These are phyloP conservation scores for Crithidia fasciculata DNA, from an alignment of 208 protist genomes.

Conservation along the genomic window DNA sequence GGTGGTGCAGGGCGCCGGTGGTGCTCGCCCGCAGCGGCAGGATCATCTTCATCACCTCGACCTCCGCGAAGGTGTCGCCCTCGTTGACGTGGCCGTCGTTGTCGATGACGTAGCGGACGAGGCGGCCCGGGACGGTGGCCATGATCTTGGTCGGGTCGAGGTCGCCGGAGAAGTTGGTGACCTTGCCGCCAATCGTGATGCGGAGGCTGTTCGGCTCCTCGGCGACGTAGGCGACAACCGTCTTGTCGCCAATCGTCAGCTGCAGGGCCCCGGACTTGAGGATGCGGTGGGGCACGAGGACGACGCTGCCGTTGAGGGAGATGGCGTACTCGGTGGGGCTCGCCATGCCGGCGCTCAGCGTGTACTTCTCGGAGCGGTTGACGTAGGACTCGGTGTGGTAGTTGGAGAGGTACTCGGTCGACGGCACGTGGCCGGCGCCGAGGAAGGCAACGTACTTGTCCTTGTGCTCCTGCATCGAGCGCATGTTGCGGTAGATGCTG, in stretches of 20 bases:
- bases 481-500: conserved; percentile 64
- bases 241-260: conserved; percentile 74
- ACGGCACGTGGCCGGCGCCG: conserved; percentile 86
- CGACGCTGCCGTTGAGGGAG: conserved; percentile 72
- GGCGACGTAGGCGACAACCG: conserved; percentile 91
- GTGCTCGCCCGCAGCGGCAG: conserved; percentile 89
- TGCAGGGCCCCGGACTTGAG: conserved; percentile 86
- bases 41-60: conserved; percentile 99
- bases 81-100: conserved; percentile 92
- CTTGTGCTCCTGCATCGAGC: conserved; percentile 50
- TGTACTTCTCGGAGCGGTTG: conserved; percentile 76
- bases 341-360: conserved; percentile 55
- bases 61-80: conserved; percentile 92
- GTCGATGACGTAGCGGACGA: conserved; percentile 95
- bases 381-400: conserved; percentile 77
- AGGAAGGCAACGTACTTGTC: conserved; percentile 80
- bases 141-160: conserved; percentile 95
- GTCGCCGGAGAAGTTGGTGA: conserved; percentile 94
- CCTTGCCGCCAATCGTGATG: conserved; percentile 91
- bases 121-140: conserved; percentile 93
- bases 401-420: conserved; percentile 72
- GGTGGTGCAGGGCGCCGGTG: conserved; percentile 79
- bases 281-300: conserved; percentile 77
- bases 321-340: conserved; percentile 72
- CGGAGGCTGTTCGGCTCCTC: conserved; percentile 92